A percentile compares a stretch with the other conserved stretches of the same genome.
These are phyloP conservation scores for Trametes sanguinea DNA, from an alignment of 768 basidiomycete genomes.

Conservation along the genomic window DNA sequence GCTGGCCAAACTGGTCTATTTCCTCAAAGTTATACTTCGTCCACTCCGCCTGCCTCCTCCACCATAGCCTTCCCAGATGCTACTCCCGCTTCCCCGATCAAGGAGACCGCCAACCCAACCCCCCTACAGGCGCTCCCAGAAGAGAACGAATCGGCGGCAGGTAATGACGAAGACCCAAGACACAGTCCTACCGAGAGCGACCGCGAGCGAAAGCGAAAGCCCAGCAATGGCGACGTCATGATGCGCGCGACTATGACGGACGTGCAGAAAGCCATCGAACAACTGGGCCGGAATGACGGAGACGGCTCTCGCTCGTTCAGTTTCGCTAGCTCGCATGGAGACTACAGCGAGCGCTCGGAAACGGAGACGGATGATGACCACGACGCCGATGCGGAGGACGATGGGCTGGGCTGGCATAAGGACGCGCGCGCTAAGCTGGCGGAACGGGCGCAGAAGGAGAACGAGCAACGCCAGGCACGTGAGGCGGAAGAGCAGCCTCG, in stretches of 20 bases:
- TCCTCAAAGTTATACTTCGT: slow-evolving; percentile 83
- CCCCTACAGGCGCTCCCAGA: slow-evolving; percentile 49
- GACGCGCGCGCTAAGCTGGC: slow-evolving; percentile 67
- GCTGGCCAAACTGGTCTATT: slow-evolving; percentile 88
- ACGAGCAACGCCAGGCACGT: slow-evolving; percentile 56
- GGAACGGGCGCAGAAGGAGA: slow-evolving; percentile 62
- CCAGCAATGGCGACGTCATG: slow-evolving; percentile 60
- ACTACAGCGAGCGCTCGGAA: slow-evolving; percentile 42
- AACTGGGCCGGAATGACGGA: slow-evolving; percentile 61
- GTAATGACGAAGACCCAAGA: slow-evolving; percentile 24
- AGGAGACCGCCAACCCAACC: slow-evolving; percentile 24
- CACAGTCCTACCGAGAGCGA: slow-evolving; percentile 24
- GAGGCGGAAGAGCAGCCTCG: slow-evolving; percentile 42
- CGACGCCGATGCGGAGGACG: slow-evolving; percentile 56
- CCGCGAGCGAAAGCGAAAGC: slow-evolving; percentile 31
- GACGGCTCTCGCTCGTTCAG: slow-evolving; percentile 73
- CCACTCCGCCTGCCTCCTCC: slow-evolving; percentile 44
- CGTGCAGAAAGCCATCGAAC: slow-evolving; percentile 88
- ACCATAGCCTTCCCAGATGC: slow-evolving; percentile 28
- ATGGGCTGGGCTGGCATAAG: slow-evolving; percentile 65
- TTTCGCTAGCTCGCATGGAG: slow-evolving; percentile 67
- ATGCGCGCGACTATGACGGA: slow-evolving; percentile 91
- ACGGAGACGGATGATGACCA: slow-evolving; percentile 52
- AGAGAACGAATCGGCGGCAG: slow-evolving; percentile 30
- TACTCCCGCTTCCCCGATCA: slow-evolving; percentile 20